A percentile compares a stretch with the other conserved stretches of the same genome.
These are phyloP conservation scores for Stemphylium beticola DNA, from an alignment of 2,329 filamentous ascomycete species.

Conservation along the genomic window DNA sequence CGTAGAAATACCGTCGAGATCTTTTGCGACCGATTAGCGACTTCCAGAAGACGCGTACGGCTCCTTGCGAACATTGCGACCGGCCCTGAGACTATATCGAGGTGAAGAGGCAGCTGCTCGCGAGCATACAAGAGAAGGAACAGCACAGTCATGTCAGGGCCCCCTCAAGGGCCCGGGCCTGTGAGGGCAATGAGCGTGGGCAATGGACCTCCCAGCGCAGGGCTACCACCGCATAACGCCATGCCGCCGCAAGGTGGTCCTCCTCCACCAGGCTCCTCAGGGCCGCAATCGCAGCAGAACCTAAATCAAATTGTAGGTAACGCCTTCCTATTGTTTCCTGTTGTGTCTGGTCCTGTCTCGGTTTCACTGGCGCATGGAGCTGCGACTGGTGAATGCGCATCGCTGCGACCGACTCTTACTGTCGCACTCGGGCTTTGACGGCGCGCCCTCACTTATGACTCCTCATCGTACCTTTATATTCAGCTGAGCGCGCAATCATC, in stretches of 20 bases:
- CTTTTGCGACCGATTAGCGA: conserved; percentile 1
- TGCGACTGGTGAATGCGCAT: neutral
- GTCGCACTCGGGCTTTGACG: neutral
- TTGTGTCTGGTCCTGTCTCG: neutral
- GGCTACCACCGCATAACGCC: conserved; percentile 49
- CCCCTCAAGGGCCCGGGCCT: conserved; percentile 45
- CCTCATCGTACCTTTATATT: neutral
- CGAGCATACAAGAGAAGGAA: conserved; percentile 28
- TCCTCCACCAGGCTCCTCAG: conserved; percentile 55
- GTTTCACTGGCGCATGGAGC: neutral
- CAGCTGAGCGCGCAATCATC: neutral
- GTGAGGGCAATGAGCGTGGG: conserved; percentile 50
- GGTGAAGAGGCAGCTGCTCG: conserved; percentile 27
- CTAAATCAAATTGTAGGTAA: conserved; percentile 90
- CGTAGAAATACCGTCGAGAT: neutral
- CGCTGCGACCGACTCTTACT: neutral
- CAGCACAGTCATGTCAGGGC: conserved; percentile 43
- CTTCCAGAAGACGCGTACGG: neutral
- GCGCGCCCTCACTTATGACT: neutral
- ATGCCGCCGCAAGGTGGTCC: conserved; percentile 56
- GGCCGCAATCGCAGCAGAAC: conserved; percentile 80
- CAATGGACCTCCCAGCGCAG: conserved; percentile 50
- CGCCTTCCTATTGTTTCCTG: neutral
- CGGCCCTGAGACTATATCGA: conserved; percentile 18
- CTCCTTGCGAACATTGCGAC: conserved; percentile 27